phyloP scores from a whole-genome alignment of 106 monocot genomes.

The Dioscorea zingiberensis region DNA sequence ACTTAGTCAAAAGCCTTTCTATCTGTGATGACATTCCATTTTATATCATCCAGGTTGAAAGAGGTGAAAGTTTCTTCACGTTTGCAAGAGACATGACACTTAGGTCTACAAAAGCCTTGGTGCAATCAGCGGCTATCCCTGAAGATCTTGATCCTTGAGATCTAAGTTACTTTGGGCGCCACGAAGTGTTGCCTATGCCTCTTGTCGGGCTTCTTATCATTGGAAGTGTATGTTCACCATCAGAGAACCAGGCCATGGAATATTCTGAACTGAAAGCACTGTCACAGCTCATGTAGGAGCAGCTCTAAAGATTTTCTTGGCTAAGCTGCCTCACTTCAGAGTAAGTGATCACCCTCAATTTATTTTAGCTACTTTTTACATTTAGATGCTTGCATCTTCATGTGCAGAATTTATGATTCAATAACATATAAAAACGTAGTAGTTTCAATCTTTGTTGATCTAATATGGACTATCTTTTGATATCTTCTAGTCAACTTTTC shows the following conservation, averaged over 20 bases:
- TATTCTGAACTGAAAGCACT: conserved; percentile 74
- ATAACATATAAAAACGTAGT: no score
- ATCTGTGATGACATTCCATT: neutral
- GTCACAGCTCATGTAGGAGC: conserved; percentile 71
- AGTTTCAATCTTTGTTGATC: no score
- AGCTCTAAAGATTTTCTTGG: conserved; percentile 86
- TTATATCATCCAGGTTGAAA: conserved; percentile 53
- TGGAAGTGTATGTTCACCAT: conserved; percentile 58
- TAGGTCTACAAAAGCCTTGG: conserved; percentile 68
- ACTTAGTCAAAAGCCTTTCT: neutral
- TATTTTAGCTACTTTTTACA: neutral
- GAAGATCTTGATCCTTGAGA: conserved; percentile 71
- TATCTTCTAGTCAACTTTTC: no score
- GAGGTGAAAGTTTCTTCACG: conserved; percentile 85
- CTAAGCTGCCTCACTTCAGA: conserved; percentile 77
- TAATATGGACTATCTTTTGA: no score
- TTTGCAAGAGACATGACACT: conserved; percentile 79
- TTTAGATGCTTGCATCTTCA: neutral
- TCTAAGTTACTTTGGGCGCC: conserved; percentile 79
- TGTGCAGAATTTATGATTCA: neutral
- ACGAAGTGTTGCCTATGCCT: conserved; percentile 89
- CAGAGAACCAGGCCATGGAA: conserved; percentile 25
- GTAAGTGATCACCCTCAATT: conserved; percentile 25
- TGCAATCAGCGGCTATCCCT: conserved; percentile 47
- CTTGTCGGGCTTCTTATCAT: conserved; percentile 80